phyloP scores from a whole-genome alignment of 2,329 filamentous ascomycete genomes.

The Pseudopithomyces maydicus region DNA sequence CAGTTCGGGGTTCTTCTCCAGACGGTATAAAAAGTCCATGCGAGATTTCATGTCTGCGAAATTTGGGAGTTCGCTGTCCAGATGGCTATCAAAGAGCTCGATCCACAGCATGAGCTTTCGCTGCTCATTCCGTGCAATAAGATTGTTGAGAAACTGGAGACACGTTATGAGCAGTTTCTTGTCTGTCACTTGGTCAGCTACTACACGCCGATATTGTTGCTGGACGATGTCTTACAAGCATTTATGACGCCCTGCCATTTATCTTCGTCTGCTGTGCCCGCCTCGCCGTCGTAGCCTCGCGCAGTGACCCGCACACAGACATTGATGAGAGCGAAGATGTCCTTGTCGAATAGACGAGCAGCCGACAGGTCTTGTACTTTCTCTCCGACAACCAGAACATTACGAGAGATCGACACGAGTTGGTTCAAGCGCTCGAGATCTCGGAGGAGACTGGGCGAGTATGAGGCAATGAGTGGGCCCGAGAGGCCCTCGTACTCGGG shows the following conservation, averaged over 20 bases:
- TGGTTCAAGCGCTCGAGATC: slow-evolving; percentile 68
- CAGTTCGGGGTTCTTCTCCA: slow-evolving; percentile 23
- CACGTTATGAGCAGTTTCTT: slow-evolving; percentile 69
- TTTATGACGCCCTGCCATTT: slow-evolving; percentile 70
- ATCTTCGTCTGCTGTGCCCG: slow-evolving; percentile 65
- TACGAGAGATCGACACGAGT: slow-evolving; percentile 65
- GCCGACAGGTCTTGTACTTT: slow-evolving; percentile 67
- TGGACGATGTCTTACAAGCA: slow-evolving; percentile 47
- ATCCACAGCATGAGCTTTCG: slow-evolving; percentile 69
- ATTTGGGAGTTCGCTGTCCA: slow-evolving; percentile 45
- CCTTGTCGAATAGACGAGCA: slow-evolving; percentile 63
- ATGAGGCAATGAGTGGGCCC: slow-evolving; percentile 65
- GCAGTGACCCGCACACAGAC: slow-evolving; percentile 69
- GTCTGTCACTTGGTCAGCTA: slow-evolving; percentile 38
- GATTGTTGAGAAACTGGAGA: slow-evolving; percentile 70
- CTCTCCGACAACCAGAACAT: slow-evolving; percentile 65
- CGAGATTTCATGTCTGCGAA: slow-evolving; percentile 45
- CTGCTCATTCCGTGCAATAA: slow-evolving; percentile 69
- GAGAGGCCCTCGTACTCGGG: slow-evolving; percentile 64
- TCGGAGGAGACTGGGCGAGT: slow-evolving; percentile 63
- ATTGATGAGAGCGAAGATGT: slow-evolving; percentile 65
- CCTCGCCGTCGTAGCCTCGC: slow-evolving; percentile 67
- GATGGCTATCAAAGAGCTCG: slow-evolving; percentile 65
- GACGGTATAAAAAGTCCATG: slow-evolving; percentile 35
- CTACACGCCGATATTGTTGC: no score